phyloP scores from a whole-genome alignment of 345 rosid genomes.

The Citrus mangshanensis region DNA sequence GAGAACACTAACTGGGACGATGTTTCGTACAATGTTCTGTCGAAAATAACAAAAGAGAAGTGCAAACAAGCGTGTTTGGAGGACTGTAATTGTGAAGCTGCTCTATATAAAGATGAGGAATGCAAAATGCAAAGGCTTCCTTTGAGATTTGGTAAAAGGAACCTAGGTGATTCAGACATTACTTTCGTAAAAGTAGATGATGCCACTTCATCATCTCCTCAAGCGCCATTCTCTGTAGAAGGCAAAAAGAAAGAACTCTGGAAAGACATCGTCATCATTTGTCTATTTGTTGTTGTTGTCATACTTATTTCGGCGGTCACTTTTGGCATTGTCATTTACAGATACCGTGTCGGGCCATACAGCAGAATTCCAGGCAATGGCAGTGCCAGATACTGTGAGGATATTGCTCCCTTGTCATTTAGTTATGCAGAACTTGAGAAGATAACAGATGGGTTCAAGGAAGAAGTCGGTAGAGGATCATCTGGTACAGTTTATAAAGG shows the following conservation, averaged over 20 bases:
- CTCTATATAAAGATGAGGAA: neutral
- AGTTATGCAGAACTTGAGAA: constrained; percentile 10
- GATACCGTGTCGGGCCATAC: constrained; percentile 1
- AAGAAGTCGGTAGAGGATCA: constrained; percentile 23
- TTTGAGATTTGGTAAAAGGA: constrained; percentile 21
- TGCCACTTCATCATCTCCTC: too few relatives aligned
- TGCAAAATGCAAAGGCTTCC: constrained; percentile 31
- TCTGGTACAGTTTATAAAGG: constrained; percentile 32
- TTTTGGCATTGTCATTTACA: constrained; percentile 1
- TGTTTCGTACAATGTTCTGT: neutral
- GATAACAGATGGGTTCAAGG: constrained; percentile 18
- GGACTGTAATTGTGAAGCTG: constrained; percentile 35
- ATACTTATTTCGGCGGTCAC: neutral
- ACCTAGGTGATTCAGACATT: neutral
- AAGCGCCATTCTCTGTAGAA: neutral
- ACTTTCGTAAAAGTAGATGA: constrained; percentile 23
- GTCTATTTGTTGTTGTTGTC: neutral
- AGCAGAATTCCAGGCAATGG: neutral
- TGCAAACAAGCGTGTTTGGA: constrained; percentile 22
- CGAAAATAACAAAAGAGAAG: neutral
- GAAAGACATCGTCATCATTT: neutral
- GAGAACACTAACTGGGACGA: constrained; percentile 13
- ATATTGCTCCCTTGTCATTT: constrained; percentile 1
- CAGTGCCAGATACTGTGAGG: neutral
- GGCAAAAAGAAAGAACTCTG: neutral